phyloP scores from a whole-genome alignment of 768 basidiomycete genomes.

The Asterophora parasitica region DNA sequence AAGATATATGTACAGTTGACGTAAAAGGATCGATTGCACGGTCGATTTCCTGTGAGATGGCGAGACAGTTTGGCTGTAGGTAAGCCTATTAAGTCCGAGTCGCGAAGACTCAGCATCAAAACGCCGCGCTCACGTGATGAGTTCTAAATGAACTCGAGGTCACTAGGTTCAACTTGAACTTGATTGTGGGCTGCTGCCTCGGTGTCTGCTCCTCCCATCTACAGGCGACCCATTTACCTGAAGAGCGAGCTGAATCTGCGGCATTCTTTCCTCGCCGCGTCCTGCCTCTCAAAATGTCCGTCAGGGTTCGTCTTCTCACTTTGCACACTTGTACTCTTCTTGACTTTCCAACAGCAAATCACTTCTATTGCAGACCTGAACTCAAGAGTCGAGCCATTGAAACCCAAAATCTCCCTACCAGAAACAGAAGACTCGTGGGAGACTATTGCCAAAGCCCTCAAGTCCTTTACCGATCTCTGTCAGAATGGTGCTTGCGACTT shows the following conservation, averaged over 20 bases:
- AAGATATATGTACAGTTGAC: neutral
- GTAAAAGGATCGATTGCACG: neutral
- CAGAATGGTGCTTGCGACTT: slow-evolving; percentile 16
- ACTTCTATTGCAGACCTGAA: slow-evolving; percentile 9
- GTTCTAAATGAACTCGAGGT: neutral
- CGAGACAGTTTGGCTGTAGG: too few species aligned
- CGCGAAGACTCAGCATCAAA: neutral
- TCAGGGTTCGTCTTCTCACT: slow-evolving; percentile 4
- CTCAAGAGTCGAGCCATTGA: slow-evolving; percentile 8
- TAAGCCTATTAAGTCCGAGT: too few species aligned
- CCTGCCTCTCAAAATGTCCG: slow-evolving; percentile 1
- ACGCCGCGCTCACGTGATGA: slow-evolving; percentile 15
- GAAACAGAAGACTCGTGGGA: slow-evolving; percentile 21
- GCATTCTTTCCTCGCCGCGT: neutral
- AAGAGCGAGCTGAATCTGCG: neutral
- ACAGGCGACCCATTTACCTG: too few species aligned
- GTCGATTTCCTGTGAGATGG: too few species aligned
- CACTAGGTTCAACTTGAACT: neutral
- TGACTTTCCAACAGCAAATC: slow-evolving; percentile 6
- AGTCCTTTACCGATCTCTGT: slow-evolving; percentile 8
- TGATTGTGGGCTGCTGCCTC: too few species aligned
- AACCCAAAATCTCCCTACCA: slow-evolving; percentile 8
- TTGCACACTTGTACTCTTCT: neutral
- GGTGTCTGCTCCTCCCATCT: too few species aligned
- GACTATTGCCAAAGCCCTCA: slow-evolving; percentile 9